Evolutionary conservation across 306 rosid species (phyloP).

Genomic region (Fagus crenata): DNA sequence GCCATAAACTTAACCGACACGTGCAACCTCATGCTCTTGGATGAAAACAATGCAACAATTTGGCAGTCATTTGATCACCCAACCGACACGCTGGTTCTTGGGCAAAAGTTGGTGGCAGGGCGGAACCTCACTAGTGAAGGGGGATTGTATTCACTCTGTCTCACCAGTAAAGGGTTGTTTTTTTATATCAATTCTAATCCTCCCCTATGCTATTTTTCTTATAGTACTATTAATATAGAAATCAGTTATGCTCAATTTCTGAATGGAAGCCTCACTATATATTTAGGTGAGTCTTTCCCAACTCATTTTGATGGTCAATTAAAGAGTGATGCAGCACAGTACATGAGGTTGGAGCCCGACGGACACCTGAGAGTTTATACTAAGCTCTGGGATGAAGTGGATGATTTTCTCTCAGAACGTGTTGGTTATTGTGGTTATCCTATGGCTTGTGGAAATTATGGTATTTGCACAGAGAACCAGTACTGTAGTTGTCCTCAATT

Average conservation of each 20-base stretch:
- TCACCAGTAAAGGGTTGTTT: constrained; percentile 2
- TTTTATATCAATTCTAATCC: background rate
- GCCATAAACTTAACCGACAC: constrained; percentile 19
- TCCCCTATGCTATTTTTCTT: background rate
- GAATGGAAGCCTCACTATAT: background rate
- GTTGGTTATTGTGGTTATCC: constrained; percentile 1
- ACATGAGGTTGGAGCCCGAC: background rate
- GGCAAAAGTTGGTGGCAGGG: background rate
- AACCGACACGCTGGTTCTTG: background rate
- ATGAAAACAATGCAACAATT: background rate
- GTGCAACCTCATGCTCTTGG: constrained; percentile 19
- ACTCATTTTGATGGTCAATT: no score
- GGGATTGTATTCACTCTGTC: constrained; percentile 1
- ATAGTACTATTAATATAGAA: no score
- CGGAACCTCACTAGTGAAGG: background rate
- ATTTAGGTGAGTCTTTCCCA: no score
- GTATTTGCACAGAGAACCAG: background rate
- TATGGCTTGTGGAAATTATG: background rate
- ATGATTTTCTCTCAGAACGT: background rate
- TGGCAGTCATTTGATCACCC: constrained; percentile 28
- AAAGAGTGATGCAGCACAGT: no score
- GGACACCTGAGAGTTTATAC: background rate
- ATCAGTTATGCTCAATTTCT: no score
- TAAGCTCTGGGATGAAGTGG: background rate
- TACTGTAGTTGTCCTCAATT: background rate